phyloP scores from a whole-genome alignment of 2,329 filamentous ascomycete species.

The Diaporthe caulivora region DNA sequence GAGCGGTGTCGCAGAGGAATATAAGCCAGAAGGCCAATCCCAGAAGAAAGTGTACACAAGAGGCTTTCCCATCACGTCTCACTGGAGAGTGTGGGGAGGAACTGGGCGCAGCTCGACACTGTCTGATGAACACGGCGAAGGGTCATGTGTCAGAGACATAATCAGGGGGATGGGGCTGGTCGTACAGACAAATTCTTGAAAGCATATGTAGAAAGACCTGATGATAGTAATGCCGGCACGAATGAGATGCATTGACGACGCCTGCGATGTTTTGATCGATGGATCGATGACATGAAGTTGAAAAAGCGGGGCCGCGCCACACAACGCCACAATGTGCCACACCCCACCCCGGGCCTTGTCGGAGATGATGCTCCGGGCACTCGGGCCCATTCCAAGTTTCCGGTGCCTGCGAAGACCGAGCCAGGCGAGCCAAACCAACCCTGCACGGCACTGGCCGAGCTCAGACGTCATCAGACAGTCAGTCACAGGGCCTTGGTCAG shows the following conservation, averaged over 20 bases:
- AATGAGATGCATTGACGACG: neutral
- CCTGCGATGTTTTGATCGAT: neutral
- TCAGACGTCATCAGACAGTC: conserved; percentile 14
- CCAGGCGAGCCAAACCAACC: no score
- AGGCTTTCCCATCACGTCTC: neutral
- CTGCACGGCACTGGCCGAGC: neutral
- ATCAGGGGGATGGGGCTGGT: no score
- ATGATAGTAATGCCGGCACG: neutral
- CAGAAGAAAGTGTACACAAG: neutral
- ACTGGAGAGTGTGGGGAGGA: neutral
- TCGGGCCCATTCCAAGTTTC: neutral
- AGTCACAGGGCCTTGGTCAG: neutral
- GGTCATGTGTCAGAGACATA: neutral
- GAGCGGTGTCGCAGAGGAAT: no score
- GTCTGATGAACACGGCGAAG: neutral
- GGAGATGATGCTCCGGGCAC: conserved; percentile 4
- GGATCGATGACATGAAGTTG: neutral
- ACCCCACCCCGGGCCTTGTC: neutral
- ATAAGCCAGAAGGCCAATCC: neutral
- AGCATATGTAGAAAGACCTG: neutral
- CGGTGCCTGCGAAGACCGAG: neutral
- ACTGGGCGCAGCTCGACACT: neutral
- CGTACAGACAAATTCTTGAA: neutral
- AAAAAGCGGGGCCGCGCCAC: conserved; percentile 4
- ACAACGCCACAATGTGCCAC: conserved; percentile 6